Evolutionary conservation across 768 basidiomycete genomes (phyloP), one percentile per base, ranked within the genome.

Genomic region (Symmetrospora coprosmae): DNA sequence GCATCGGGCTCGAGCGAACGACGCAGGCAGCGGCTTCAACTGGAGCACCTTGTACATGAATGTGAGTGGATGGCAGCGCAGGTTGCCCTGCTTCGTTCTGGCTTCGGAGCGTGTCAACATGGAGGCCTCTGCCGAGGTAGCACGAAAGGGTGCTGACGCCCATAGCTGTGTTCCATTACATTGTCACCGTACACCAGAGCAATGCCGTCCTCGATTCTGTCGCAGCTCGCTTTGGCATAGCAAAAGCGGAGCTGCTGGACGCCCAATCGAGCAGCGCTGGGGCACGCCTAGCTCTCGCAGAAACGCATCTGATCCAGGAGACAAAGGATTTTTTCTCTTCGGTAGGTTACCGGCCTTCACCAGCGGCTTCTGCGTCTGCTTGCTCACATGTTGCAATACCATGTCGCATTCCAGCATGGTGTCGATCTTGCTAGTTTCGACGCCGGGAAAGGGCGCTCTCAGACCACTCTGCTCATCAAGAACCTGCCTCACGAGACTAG

Each of bases 1-100:
- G 21, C 25, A 30, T n/a, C n/a, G n/a, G n/a, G n/a, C n/a, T n/a
- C n/a, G n/a, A 28, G 13, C 21, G 4, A 11, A 23, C 21, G 74
- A 70, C 33, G 82, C 85, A 16, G 83, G 83, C 31, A 82, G 82
- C 64, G 85, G 84, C 59, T 89, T 90, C 69, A 88, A 87, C 71
- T 92, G 88, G 89, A 82, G 83, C 51, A 85, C 89, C 78, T 71
- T 97, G 59, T 96, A 90, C 70, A 90, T 96, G 87, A 97, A 96
- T 77, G 92, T 94, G 76, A 73, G 87, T 83, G 41, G 21, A 9
- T 16, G 14, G 21, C n/a, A n/a, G n/a, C n/a, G n/a, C n/a, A n/a
- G n/a, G n/a, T n/a, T n/a, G n/a, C n/a, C n/a, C n/a, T n/a, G n/a
- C n/a, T n/a, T n/a, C n/a, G n/a, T n/a, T n/a, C n/a, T n/a, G n/a